phyloP scores from a whole-genome alignment of 1,284 basidiomycete species.

The Ustilago tritici region DNA sequence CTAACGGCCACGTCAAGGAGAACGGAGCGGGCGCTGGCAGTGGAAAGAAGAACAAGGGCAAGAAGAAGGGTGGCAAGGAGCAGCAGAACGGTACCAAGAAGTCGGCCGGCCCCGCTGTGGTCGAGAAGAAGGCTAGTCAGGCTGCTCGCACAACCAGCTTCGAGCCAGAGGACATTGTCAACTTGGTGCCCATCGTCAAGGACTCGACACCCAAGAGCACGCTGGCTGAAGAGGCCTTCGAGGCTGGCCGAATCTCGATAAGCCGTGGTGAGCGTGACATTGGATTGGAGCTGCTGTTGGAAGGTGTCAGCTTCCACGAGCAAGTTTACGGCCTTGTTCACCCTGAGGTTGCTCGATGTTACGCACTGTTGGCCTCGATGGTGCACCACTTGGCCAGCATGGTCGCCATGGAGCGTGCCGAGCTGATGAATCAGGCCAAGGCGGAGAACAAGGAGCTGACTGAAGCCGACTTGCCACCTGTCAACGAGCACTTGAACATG shows the following conservation, averaged over 20 bases:
- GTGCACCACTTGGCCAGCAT: constrained; percentile 69
- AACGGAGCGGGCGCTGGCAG: constrained; percentile 8
- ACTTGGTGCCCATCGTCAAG: constrained; percentile 73
- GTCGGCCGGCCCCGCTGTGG: constrained; percentile 19
- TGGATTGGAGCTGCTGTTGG: constrained; percentile 74
- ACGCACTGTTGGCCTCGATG: constrained; percentile 72
- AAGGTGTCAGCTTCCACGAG: constrained; percentile 74
- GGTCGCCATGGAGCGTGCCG: constrained; percentile 45
- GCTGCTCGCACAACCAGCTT: constrained; percentile 70
- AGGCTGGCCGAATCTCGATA: constrained; percentile 73
- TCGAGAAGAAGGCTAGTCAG: constrained; percentile 34
- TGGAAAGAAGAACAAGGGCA: constrained; percentile 51
- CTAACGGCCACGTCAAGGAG: constrained; percentile 34
- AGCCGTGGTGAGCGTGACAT: constrained; percentile 72
- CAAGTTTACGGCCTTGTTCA: constrained; percentile 75
- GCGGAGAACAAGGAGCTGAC: constrained; percentile 53
- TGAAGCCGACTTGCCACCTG: constrained; percentile 43
- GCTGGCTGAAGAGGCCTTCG: constrained; percentile 74
- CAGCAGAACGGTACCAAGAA: constrained; percentile 49
- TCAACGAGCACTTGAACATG: constrained; percentile 70
- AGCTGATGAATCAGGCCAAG: constrained; percentile 53
- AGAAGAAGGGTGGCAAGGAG: constrained; percentile 41
- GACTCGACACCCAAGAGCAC: constrained; percentile 72
- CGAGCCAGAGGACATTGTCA: constrained; percentile 73
- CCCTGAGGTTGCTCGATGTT: constrained; percentile 74